Percentiles rank a stretch among this genome's conserved stretches.
These are phyloP conservation scores for Talaromyces thailandensis DNA, from an alignment of 495 filamentous ascomycete species.

Conservation along the genomic window DNA sequence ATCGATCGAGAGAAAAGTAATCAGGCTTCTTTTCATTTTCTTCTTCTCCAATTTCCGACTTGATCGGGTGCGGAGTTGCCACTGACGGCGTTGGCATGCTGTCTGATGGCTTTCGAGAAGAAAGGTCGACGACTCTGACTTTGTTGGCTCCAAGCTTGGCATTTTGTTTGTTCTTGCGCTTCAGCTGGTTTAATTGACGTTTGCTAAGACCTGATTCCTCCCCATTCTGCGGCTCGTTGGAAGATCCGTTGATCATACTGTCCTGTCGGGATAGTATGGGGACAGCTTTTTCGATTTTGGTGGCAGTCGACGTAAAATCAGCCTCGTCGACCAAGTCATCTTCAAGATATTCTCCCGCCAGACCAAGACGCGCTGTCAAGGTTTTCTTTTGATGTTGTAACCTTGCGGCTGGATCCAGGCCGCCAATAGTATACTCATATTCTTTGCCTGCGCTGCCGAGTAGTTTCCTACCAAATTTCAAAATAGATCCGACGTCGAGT, in stretches of 20 bases:
- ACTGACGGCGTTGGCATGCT: slow-evolving; percentile 50
- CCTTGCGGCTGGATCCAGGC: slow-evolving; percentile 69
- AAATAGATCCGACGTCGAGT: slow-evolving; percentile 68
- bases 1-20: slow-evolving; percentile 79
- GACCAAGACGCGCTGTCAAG: slow-evolving; percentile 69
- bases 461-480: slow-evolving; percentile 73
- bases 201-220: slow-evolving; percentile 76
- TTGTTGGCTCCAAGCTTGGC: slow-evolving; percentile 83
- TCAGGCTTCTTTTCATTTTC: slow-evolving; percentile 47
- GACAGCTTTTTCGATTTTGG: slow-evolving; percentile 32
- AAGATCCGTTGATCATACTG: slow-evolving; percentile 30
- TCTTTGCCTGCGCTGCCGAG: slow-evolving; percentile 78
- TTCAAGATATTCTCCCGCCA: slow-evolving; percentile 77
- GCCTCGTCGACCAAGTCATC: slow-evolving; percentile 65
- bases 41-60: slow-evolving; percentile 50
- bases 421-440: slow-evolving; percentile 69
- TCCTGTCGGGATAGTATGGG: slow-evolving; percentile 30
- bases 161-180: slow-evolving; percentile 78
- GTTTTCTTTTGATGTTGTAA: slow-evolving; percentile 84
- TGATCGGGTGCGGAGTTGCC: slow-evolving; percentile 62
- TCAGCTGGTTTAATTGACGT: slow-evolving; percentile 86
- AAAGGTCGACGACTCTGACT: slow-evolving; percentile 80
- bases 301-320: slow-evolving; percentile 42
- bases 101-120: slow-evolving; percentile 60
- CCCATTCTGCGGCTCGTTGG: slow-evolving; percentile 30